A percentile compares a stretch with the other conserved stretches of the same genome.
phyloP scores from a whole-genome alignment of 129 eudicot species.

The Artemisia tridentata region DNA sequence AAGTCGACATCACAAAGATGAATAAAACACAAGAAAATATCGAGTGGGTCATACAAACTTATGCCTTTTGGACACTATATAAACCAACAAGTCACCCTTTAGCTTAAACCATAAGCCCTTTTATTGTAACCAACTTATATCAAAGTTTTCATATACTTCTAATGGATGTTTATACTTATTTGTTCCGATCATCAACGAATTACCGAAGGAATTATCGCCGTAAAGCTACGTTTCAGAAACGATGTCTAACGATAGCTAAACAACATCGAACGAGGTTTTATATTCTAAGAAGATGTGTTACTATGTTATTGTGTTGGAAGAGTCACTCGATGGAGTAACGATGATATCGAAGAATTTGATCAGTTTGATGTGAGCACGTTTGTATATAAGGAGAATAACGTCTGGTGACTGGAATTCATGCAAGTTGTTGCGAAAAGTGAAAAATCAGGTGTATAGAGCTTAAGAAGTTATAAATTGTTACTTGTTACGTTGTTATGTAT shows the following conservation, averaged over 20 bases:
- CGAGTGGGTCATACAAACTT: conserved; percentile 2
- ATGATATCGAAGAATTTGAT: conserved; percentile 3
- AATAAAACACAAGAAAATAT: conserved; percentile 12
- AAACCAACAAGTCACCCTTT: too few relatives aligned
- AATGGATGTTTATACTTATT: conserved; percentile 21
- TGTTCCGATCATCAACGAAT: conserved; percentile 24
- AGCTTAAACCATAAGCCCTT: background rate
- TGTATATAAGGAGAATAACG: too few relatives aligned
- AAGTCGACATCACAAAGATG: conserved; percentile 19
- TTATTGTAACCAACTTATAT: conserved; percentile 7
- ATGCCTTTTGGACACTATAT: too few relatives aligned
- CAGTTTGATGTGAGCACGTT: too few relatives aligned
- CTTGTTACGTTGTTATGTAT: background rate
- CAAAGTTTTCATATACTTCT: background rate
- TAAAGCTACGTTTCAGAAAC: conserved; percentile 35
- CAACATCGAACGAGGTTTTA: conserved; percentile 53
- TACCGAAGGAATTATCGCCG: conserved; percentile 36
- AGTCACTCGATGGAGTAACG: conserved; percentile 27
- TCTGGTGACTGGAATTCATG: too few relatives aligned
- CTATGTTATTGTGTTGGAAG: conserved; percentile 60
- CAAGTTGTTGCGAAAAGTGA: too few relatives aligned
- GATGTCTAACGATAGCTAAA: conserved; percentile 43
- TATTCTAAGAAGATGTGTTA: conserved; percentile 54
- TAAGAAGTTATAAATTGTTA: background rate
- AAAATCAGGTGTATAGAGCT: too few relatives aligned